Evolutionary conservation across 164 flowering plant species (phyloP), one percentile per base, ranked within the genome.

Genomic region (Nymphaea thermarum): DNA sequence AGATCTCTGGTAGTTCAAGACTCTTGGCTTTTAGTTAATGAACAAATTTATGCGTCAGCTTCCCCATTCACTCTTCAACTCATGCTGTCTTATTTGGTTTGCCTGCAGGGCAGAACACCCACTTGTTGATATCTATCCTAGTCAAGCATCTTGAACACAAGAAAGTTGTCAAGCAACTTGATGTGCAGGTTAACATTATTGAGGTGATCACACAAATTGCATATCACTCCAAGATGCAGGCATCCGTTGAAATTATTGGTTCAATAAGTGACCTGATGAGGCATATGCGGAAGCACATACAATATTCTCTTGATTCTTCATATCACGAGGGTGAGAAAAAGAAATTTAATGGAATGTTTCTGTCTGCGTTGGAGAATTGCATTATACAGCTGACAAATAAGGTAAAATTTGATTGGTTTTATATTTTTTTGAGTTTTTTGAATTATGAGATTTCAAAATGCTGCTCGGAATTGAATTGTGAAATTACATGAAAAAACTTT

Each of bases 91-190:
- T 62, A 62, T 59, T 18, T 63, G 4, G 42, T 64, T 25, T 42
- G 65, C 68, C 66, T 66, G 65, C 86, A 87, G 97, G 91, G 41
- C 83, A 82, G 36, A 86, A 82, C 47, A 80, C 89, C 63, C 91
- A 87, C 77, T 71, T 83, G 55, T 76, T 88, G 65, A 68, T 92
- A 66, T 84, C 93, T 61, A 79, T 82, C 55, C 76, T 93, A 83
- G 81, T 88, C 73, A 93, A 93, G 85, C 98, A 93, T 75, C 74
- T 93, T 72, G 98, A 90, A 76, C 91, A 93, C 78, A 93, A 88
- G 77, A 87, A 80, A 77, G 82, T 87, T 64, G 72, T 68, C 63
- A 90, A 84, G 65, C 80, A 78, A 71, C 90, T 86, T 45, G 72
- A 51, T 64, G 53, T 80, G 71, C 95, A 88, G 77, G 72, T 82